Base-by-base conservation (phyloP, 2,329 filamentous ascomycete genomes). In the Zymoseptoria tritici region DNA sequence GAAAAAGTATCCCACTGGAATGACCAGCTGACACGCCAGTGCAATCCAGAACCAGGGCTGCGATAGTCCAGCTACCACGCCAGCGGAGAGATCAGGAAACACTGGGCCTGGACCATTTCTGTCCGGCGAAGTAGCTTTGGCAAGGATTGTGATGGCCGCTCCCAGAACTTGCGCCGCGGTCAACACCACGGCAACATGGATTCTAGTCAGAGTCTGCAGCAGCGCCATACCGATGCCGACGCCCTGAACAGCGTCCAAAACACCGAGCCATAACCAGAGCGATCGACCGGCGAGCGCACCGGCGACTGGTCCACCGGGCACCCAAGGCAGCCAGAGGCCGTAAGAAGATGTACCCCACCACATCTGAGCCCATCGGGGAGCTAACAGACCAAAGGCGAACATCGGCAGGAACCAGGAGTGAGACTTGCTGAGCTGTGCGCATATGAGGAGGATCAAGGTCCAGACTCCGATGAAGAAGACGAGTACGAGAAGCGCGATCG, bases 201-300 rank as follows among this genome's bases (percentile, higher is more conserved):
- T 78, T 13, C 85, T 74, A 1, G 85, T 87, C 7, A 61, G 54
- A 0, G 84, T 86, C 67, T 85, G 82, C 49, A 87, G 72, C 3
- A 87, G 74, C 55, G 86, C 82, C 84, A 86, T 87, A 56, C 85
- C 85, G 54, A 87, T 80, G 1, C 85, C 85, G 0, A 86, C 80
- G 26, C 84, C 83, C 68, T 87, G 85, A 5, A 87, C 72, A 16
- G 83, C 78, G 64, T 87, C 85, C 4, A 87, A 75, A 3, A 85
- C 78, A 42, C 85, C 84, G 0, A 87, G 78, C 84, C 84, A 87
- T 2, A 87, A 76, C 84, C 85, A 87, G 4, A 87, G 71, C 54
- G 77, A 75, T 22, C 84, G 77, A 1, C 81, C 81, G 4, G 82
- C 70, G 2, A 75, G 73, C 36, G 81, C 81, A 24, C 54, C 54